phyloP scores from a whole-genome alignment of 2,329 filamentous ascomycete genomes.

The Talaromyces sp. region DNA sequence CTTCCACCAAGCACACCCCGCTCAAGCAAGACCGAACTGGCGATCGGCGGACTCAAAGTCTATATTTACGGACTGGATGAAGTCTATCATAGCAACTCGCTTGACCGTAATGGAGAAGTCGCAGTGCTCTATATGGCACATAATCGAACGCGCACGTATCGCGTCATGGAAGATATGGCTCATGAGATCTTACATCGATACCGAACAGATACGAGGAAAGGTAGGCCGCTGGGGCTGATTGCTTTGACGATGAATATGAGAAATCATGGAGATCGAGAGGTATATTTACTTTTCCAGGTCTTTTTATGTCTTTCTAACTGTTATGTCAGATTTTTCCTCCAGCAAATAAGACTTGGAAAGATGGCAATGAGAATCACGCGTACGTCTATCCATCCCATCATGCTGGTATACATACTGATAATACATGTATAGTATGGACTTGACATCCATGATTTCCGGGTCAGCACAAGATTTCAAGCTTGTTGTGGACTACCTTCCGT shows the following conservation, averaged over 20 bases:
- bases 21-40: not conserved
- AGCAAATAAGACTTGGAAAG: conserved; percentile 1
- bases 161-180: not conserved
- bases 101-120: not conserved
- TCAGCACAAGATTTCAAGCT: conserved; percentile 1
- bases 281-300: not conserved
- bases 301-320: not conserved
- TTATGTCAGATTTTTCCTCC: not conserved
- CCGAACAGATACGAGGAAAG: not conserved
- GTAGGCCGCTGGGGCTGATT: not conserved
- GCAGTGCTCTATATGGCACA: conserved; percentile 1
- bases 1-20: not conserved
- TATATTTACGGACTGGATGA: conserved; percentile 1
- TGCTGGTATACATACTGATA: not conserved
- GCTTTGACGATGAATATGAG: conserved; percentile 9
- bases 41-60: not conserved
- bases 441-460: not conserved
- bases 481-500: conserved; percentile 1
- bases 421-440: not conserved
- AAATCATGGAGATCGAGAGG: conserved; percentile 6
- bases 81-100: not conserved
- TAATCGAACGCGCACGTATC: not conserved
- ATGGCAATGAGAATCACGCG: conserved; percentile 3
- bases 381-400: not conserved
- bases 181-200: conserved; percentile 3